These are phyloP conservation scores for Talaromyces sp. DNA, from an alignment of 2,329 filamentous ascomycete species.

Conservation along the genomic window DNA sequence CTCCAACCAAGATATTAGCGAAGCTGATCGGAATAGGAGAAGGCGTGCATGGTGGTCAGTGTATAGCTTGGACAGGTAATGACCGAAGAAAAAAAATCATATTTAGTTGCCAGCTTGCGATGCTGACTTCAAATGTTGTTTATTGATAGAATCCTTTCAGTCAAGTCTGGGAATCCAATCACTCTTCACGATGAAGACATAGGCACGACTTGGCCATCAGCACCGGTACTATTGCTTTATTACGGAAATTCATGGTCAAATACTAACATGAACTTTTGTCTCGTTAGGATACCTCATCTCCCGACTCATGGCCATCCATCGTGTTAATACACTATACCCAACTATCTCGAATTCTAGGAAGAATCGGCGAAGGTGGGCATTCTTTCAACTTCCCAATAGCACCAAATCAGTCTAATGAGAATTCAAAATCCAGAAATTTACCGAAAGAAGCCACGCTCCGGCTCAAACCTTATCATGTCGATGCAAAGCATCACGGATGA, in stretches of 20 bases:
- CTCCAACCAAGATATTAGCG: conserved; percentile 41
- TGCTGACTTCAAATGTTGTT: not conserved
- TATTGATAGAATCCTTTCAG: conserved; percentile 48
- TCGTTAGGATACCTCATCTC: conserved; percentile 18
- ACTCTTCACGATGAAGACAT: conserved; percentile 60
- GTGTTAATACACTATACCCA: conserved; percentile 57
- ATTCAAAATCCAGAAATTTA: conserved; percentile 46
- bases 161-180: conserved; percentile 59
- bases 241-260: too few relatives aligned
- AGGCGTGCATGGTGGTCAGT: conserved; percentile 61
- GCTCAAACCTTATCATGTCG: conserved; percentile 52
- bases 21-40: conserved; percentile 51
- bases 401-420: conserved; percentile 11
- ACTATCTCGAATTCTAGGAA: conserved; percentile 56
- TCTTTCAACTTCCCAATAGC: too few relatives aligned
- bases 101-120: too few relatives aligned
- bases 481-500: conserved; percentile 56
- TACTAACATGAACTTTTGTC: too few relatives aligned
- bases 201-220: conserved; percentile 42
- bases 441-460: conserved; percentile 51
- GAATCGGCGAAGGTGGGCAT: conserved; percentile 46
- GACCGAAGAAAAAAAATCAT: not conserved
- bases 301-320: conserved; percentile 47
- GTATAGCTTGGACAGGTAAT: conserved; percentile 56
- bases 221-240: conserved; percentile 23